A percentile compares a stretch with the other conserved stretches of the same genome.
Conservation (phyloP, 306 rosid species). For the Psophocarpus tetragonolobus region DNA sequence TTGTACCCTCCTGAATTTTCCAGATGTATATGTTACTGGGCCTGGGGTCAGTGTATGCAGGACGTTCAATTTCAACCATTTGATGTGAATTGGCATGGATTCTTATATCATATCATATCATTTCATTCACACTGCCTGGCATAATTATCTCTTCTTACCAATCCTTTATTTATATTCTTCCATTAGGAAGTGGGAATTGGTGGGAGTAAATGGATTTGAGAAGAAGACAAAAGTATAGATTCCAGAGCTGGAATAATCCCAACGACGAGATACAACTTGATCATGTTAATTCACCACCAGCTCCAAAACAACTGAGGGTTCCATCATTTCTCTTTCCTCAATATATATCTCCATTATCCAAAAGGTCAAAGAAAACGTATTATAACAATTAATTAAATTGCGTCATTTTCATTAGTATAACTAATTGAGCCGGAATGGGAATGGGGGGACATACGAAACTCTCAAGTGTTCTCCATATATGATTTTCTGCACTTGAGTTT, state of each 20-base stretch:
- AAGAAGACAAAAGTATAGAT: background rate
- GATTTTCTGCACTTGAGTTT: background rate
- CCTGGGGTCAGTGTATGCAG: background rate
- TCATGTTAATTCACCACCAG: background rate
- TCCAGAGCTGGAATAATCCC: background rate
- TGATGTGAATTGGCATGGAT: background rate
- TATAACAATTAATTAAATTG: background rate
- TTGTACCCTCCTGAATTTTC: background rate
- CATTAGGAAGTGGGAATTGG: background rate
- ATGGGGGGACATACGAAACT: background rate
- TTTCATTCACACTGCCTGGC: background rate
- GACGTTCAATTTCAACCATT: background rate
- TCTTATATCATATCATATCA: background rate
- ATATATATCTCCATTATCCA: too few species aligned
- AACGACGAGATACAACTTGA: background rate
- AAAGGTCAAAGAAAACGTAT: too few species aligned
- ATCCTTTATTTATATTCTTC: background rate
- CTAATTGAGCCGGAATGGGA: too few species aligned
- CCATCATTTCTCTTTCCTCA: background rate
- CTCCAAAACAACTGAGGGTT: background rate
- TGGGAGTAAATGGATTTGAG: background rate
- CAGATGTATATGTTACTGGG: background rate
- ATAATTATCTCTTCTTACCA: background rate
- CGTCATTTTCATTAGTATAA: slow-evolving; percentile 5
- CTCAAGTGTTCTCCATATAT: background rate